Base-by-base conservation (phyloP, 225 moss, liverwort and hornwort genomes). In the Physcomitrium patens region DNA sequence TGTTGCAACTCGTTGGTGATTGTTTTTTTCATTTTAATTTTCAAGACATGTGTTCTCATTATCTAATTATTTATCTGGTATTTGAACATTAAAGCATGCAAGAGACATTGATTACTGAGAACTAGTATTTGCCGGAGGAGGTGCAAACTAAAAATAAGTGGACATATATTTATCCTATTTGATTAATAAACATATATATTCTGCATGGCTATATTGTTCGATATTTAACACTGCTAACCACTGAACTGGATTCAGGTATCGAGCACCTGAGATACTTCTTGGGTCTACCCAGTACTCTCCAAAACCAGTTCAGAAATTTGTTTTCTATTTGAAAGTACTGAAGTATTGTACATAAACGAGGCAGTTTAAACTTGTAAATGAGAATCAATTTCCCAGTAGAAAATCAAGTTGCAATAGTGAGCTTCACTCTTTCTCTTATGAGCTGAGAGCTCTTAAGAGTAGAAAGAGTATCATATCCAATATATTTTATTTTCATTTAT, bases 1-100 rank as follows among this genome's bases (percentile, higher is more conserved):
- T 78, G 94, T 94, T 68, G 97, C 94, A 48, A 97, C 97, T 76
- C 91, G 97, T 50, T 97, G 94, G 92, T 97, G 92, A 22, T 76
- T 12, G 42, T 45, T 73, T 69, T n/a, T 24, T 24, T 24, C 1
- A 1, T 24, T 24, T 24, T 24, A 1, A 1, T 24, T 51, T 73
- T 69, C 17, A 49, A 71, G 57, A 51, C 44, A 3, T 47, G 41
- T 55, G 28, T 64, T 73, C 67, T 76, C 48, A 48, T 42, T 26
- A 69, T 60, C 65, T 71, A 54, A 75, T 50, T 77, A 57, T 26
- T 49, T 41, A 57, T 63, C 17, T 42, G 19, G 19, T 23, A 63
- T 44, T 56, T 48, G 20, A n/a, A 1, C 26, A 14, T 60, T 6
- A 13, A 66, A 13, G 18, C 26, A 50, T 7, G 31, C 31, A 18